A percentile compares a stretch with the other conserved stretches of the same genome.
phyloP scores from a whole-genome alignment of 345 rosid species.

The Diplotaxis tenuifolia region DNA sequence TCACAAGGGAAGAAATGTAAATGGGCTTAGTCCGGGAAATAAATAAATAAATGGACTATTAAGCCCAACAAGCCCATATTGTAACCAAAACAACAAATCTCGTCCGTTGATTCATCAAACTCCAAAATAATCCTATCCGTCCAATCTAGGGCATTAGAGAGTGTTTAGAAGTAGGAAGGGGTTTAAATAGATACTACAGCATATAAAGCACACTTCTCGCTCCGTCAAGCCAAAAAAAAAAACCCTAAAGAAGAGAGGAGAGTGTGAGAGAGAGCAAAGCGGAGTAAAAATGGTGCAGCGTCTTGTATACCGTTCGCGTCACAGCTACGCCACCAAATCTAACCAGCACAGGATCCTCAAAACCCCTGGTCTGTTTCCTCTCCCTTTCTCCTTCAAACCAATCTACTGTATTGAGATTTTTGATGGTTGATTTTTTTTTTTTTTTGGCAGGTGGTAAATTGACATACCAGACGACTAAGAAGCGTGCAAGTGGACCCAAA shows the following conservation, averaged over 20 bases:
- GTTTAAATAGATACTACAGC: constrained; percentile 1
- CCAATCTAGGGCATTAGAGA: constrained; percentile 49
- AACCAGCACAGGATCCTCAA: constrained; percentile 91
- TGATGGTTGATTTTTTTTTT: too few relatives aligned
- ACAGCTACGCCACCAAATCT: constrained; percentile 93
- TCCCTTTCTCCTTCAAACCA: too few relatives aligned
- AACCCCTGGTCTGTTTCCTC: constrained; percentile 85
- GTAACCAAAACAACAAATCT: neutral
- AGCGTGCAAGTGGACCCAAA: constrained; percentile 85
- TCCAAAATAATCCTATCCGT: neutral
- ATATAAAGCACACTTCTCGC: neutral
- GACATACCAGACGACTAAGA: constrained; percentile 80
- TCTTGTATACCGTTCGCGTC: constrained; percentile 77
- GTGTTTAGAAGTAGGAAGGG: neutral
- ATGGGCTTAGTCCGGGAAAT: neutral
- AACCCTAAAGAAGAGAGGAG: constrained; percentile 39
- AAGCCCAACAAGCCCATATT: neutral
- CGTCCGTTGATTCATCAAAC: neutral
- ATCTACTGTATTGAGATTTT: too few relatives aligned
- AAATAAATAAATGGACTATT: neutral
- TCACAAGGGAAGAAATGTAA: neutral
- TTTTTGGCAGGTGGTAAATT: too few relatives aligned
- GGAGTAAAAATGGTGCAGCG: constrained; percentile 79
- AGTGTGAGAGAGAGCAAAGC: neutral
- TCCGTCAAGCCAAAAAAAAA: constrained; percentile 33